Percentiles rank a stretch among this genome's conserved stretches.
phyloP scores from a whole-genome alignment of 495 filamentous ascomycete species.

The Tuber aestivum region DNA sequence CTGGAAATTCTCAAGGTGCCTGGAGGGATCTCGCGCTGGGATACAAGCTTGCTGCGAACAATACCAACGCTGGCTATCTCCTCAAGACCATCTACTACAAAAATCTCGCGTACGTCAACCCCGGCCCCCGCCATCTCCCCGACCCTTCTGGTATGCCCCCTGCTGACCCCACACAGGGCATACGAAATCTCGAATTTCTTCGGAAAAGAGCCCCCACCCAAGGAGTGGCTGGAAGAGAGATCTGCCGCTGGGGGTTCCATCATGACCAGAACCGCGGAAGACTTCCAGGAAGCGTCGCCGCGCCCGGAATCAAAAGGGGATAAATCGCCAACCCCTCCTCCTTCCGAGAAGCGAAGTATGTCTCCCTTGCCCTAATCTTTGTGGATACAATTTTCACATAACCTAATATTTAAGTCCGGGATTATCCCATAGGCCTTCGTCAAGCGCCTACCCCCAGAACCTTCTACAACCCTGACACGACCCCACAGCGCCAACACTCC shows the following conservation, averaged over 20 bases:
- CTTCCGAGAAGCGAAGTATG: constrained; percentile 42
- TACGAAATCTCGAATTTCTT: constrained; percentile 71
- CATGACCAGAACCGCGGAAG: constrained; percentile 68
- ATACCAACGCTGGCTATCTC: constrained; percentile 66
- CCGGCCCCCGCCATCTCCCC: constrained; percentile 4
- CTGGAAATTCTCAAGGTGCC: constrained; percentile 46
- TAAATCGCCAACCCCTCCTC: constrained; percentile 49
- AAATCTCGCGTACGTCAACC: constrained; percentile 56
- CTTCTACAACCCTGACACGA: constrained; percentile 69
- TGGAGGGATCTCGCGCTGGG: constrained; percentile 68
- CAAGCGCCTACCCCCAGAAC: constrained; percentile 72
- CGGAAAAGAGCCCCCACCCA: constrained; percentile 68
- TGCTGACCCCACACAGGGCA: constrained; percentile 47
- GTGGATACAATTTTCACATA: constrained; percentile 16
- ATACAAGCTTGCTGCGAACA: constrained; percentile 57
- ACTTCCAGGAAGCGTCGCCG: constrained; percentile 51
- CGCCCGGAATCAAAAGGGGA: constrained; percentile 37
- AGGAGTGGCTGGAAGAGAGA: constrained; percentile 69
- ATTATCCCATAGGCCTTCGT: constrained; percentile 59
- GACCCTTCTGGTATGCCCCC: neutral
- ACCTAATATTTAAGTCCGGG: constrained; percentile 37
- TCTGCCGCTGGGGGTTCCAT: constrained; percentile 70
- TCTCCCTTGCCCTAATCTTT: constrained; percentile 8
- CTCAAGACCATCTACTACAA: constrained; percentile 79
- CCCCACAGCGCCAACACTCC: constrained; percentile 41